Evolutionary conservation across 441 rosid genomes (phyloP), one percentile per base, ranked within the genome.

Genomic region (Geranium incanum): DNA sequence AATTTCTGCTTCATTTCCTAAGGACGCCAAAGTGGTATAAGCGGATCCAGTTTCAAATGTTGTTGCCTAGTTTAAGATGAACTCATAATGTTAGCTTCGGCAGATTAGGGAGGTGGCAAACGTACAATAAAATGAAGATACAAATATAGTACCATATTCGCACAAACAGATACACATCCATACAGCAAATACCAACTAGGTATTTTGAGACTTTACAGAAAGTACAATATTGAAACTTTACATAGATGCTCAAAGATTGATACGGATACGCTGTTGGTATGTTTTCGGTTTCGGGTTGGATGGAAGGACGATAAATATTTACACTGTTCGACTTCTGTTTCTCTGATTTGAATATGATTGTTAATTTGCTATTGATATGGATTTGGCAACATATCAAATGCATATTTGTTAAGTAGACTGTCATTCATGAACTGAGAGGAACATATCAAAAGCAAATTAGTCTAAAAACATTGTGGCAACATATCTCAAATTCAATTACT

Each of bases 1-100:
- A 4, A 89, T 77, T 70, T 90, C 96, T 0, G 79, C 87, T 77
- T 87, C 82, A 77, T 84, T 86, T 5, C 77, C 85, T 12, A 85
- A 82, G 3, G 89, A 70, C 64, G 48, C 75, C 39, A 75, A 63
- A 80, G 77, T 80, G 50, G 76, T 76, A 87, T 48, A 13, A 48
- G 57, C 4, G 1, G n/a, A 48, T 3, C 57, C 57, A 11, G 57
- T 48, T 48, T 48, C 57, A 48, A 48, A 48, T 67, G 86, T 39
- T 74, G 82, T 89, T 50, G 85, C 88, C 96, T 89, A 73, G 71
- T 71, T 55, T 36, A 68, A 43, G 39, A 43, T 9, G 38, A 66
- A 62, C 62, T 11, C 28, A 52, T 39, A 39, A 39, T 39, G 43
- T 39, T 7, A 39, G 43, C 6, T 39, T 39, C 5, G 8, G 8